Base-by-base conservation (phyloP, 139 green algal species). In the Chlorella sp. region DNA sequence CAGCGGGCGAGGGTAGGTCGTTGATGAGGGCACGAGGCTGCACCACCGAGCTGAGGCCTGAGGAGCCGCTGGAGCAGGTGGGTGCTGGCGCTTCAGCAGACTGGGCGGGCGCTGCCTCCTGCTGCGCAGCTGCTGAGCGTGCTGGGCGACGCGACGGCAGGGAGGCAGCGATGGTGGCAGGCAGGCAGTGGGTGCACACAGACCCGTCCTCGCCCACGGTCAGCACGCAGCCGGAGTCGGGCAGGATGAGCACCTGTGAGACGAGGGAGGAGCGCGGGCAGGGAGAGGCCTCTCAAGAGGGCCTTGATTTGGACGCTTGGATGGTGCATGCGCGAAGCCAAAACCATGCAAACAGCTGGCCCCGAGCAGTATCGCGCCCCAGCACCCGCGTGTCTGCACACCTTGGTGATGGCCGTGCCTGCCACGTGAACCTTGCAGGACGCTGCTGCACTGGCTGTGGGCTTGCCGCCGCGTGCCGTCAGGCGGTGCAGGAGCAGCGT, bases 341-440 rank as follows among this genome's bases (percentile, higher is more conserved):
- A n/a, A n/a, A n/a, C n/a, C n/a, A n/a, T n/a, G n/a, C n/a, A n/a
- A n/a, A n/a, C n/a, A n/a, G n/a, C n/a, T n/a, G n/a, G n/a, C n/a
- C n/a, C n/a, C n/a, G n/a, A n/a, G n/a, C n/a, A n/a, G n/a, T n/a
- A n/a, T n/a, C n/a, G n/a, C n/a, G n/a, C n/a, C n/a, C n/a, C n/a
- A n/a, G n/a, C n/a, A n/a, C n/a, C n/a, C 38, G 30, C n/a, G 16
- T 40, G 24, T 30, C 73, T 40, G 30, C 73, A 65, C 48, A 78
- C 68, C 67, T 76, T 54, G 76, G 20, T 56, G 40, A 82, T 58
- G 26, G 38, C 28, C 0, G 22, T 73, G 9, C 38, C 58, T 17
- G 76, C 76, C 3, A 36, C 14, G 58, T 82, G 76, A 20, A 34
- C 76, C 56, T n/a, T 72, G 76, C 76, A 34, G 26, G 58, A 44